Percentiles rank a stretch among this genome's conserved stretches.
Evolutionary conservation across 352 stramenopile species (phyloP).

Genomic region (Halophytophthora polymorphica): DNA sequence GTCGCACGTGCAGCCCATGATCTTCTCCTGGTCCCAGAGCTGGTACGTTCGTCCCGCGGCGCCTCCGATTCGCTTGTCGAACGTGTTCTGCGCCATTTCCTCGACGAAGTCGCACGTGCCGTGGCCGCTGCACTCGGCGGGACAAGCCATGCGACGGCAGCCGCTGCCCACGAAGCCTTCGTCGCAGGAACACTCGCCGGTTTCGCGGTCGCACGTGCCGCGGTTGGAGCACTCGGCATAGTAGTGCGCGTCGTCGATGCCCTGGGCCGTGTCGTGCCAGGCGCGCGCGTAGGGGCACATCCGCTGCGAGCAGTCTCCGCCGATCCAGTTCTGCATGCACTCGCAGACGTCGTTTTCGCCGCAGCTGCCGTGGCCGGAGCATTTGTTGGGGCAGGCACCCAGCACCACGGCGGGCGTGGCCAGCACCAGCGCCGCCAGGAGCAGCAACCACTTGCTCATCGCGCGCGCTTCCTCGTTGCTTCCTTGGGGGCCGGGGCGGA

Average conservation of each 20-base stretch:
- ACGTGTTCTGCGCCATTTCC: conserved; percentile 45
- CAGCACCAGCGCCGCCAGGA: conserved; percentile 40
- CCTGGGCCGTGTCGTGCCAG: conserved; percentile 50
- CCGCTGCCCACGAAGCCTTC: conserved; percentile 70
- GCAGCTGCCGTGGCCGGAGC: conserved; percentile 61
- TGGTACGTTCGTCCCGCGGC: conserved; percentile 31
- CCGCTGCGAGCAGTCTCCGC: conserved; percentile 55
- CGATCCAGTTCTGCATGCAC: conserved; percentile 60
- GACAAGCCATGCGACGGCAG: conserved; percentile 59
- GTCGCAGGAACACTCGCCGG: conserved; percentile 80
- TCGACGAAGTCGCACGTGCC: conserved; percentile 73
- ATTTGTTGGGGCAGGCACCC: conserved; percentile 54
- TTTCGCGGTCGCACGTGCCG: conserved; percentile 68
- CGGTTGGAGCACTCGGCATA: conserved; percentile 53
- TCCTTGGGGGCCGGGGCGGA: neutral
- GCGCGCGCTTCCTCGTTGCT: neutral
- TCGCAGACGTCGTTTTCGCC: conserved; percentile 55
- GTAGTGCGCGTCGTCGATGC: conserved; percentile 51
- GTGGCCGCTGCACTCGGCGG: conserved; percentile 43
- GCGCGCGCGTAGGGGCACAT: conserved; percentile 47
- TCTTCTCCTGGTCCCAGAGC: conserved; percentile 80
- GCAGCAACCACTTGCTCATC: conserved; percentile 26
- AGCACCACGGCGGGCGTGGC: conserved; percentile 25
- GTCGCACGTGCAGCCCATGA: conserved; percentile 82
- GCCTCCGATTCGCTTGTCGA: conserved; percentile 41